Evolutionary conservation across 208 protist species (phyloP).

Genomic region (Leishmania mexicana): DNA sequence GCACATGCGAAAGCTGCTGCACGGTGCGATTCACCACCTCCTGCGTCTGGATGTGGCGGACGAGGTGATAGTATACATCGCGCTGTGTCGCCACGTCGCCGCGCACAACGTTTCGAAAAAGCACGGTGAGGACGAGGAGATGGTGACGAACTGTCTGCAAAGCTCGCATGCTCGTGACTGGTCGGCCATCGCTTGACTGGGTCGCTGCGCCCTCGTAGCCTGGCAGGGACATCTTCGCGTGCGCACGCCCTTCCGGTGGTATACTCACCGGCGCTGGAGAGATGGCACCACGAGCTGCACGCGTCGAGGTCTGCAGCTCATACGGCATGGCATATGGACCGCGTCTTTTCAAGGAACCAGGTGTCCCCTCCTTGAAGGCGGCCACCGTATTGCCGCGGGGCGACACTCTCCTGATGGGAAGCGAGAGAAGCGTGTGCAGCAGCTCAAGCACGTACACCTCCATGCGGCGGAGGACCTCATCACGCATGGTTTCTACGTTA

Average conservation of each 20-base stretch:
- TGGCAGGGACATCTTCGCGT: neutral
- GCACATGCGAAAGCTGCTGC: slow-evolving; percentile 40
- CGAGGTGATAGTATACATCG: slow-evolving; percentile 84
- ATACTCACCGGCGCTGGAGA: neutral
- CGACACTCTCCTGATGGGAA: neutral
- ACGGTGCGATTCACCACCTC: slow-evolving; percentile 50
- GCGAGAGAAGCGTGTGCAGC: slow-evolving; percentile 15
- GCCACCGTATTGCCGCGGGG: neutral
- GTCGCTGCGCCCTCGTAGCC: neutral
- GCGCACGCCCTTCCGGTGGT: neutral
- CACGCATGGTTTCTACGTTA: slow-evolving; percentile 20
- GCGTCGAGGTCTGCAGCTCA: neutral
- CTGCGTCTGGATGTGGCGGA: slow-evolving; percentile 59
- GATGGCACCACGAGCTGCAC: neutral
- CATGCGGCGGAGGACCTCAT: slow-evolving; percentile 68
- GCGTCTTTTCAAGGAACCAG: neutral
- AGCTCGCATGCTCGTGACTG: neutral
- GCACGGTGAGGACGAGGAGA: slow-evolving; percentile 48
- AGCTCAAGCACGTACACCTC: slow-evolving; percentile 55
- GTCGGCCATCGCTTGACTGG: neutral
- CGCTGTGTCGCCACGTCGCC: slow-evolving; percentile 70
- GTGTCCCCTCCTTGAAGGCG: neutral
- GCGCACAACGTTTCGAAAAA: slow-evolving; percentile 48
- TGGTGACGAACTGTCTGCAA: slow-evolving; percentile 27
- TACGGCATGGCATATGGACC: neutral